These are phyloP conservation scores for Cryptococcus sp. DNA, from an alignment of 1,284 basidiomycete genomes.

Conservation along the genomic window DNA sequence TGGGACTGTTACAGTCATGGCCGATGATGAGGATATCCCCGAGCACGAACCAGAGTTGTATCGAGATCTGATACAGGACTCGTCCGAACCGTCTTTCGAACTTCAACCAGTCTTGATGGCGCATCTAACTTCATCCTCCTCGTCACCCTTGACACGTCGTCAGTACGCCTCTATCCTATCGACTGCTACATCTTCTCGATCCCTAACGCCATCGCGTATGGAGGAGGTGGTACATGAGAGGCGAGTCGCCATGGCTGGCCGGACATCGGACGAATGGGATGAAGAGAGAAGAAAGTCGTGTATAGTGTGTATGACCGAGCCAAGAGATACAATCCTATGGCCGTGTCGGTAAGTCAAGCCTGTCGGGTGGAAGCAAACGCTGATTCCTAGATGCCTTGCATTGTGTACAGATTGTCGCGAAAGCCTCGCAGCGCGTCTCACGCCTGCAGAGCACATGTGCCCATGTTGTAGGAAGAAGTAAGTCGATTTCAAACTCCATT, in stretches of 20 bases:
- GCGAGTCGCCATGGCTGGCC: slow-evolving; percentile 10
- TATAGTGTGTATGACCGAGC: slow-evolving; percentile 43
- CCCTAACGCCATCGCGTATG: slow-evolving; percentile 6
- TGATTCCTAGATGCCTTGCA: slow-evolving; percentile 30
- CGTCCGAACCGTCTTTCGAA: slow-evolving; percentile 10
- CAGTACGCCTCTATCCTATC: slow-evolving; percentile 34
- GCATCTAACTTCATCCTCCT: slow-evolving; percentile 35
- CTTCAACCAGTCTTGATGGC: slow-evolving; percentile 45
- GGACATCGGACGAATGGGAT: slow-evolving; percentile 31
- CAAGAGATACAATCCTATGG: slow-evolving; percentile 44
- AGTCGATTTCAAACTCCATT: slow-evolving; percentile 4
- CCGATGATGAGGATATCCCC: slow-evolving; percentile 34
- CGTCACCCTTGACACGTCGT: slow-evolving; percentile 39
- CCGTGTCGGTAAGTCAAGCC: slow-evolving; percentile 35
- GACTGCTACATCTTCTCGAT: slow-evolving; percentile 3
- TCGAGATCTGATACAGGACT: slow-evolving; percentile 22
- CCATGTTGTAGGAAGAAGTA: slow-evolving; percentile 34
- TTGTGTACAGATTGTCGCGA: slow-evolving; percentile 46
- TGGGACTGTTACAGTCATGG: slow-evolving; percentile 26
- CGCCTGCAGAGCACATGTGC: slow-evolving; percentile 42
- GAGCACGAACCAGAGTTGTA: slow-evolving; percentile 25
- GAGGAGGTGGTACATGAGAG: slow-evolving; percentile 17
- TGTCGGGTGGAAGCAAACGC: neutral
- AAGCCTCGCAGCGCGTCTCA: slow-evolving; percentile 37
- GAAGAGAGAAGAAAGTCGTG: slow-evolving; percentile 39